Conservation (phyloP, 208 protist species). For the Trypanosoma cruzi region DNA sequence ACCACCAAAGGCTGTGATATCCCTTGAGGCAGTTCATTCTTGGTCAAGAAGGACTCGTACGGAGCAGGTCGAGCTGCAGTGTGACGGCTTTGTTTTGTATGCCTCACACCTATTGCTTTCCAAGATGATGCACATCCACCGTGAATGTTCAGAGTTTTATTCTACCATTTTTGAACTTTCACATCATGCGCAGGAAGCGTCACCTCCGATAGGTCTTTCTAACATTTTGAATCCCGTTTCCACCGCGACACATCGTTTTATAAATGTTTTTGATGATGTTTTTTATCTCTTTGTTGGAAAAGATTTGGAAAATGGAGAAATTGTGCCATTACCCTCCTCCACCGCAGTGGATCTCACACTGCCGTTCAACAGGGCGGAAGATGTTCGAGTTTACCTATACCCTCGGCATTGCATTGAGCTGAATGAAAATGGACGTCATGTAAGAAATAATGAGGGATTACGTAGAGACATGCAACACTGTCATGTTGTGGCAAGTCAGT, state of each 20-base stretch:
- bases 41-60: constrained; percentile 59
- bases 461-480: constrained; percentile 25
- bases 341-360: constrained; percentile 37
- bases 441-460: constrained; percentile 30
- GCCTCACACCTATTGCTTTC: constrained; percentile 58
- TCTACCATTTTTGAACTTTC: not conserved
- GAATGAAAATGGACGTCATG: constrained; percentile 18
- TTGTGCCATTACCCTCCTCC: constrained; percentile 28
- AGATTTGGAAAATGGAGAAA: constrained; percentile 20
- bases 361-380: constrained; percentile 38
- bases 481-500: constrained; percentile 31
- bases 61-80: constrained; percentile 35
- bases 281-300: constrained; percentile 51
- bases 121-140: constrained; percentile 59
- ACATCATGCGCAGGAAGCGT: not conserved
- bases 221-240: not conserved
- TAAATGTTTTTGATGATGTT: constrained; percentile 62
- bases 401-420: constrained; percentile 36
- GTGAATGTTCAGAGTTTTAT: constrained; percentile 21
- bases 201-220: not conserved
- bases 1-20: constrained; percentile 37
- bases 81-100: constrained; percentile 60
- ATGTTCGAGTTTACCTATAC: constrained; percentile 34
- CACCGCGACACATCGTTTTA: constrained; percentile 64
- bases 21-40: constrained; percentile 41